Evolutionary conservation across 805 yeast genomes (phyloP).

Genomic region (Starmerella vitae): DNA sequence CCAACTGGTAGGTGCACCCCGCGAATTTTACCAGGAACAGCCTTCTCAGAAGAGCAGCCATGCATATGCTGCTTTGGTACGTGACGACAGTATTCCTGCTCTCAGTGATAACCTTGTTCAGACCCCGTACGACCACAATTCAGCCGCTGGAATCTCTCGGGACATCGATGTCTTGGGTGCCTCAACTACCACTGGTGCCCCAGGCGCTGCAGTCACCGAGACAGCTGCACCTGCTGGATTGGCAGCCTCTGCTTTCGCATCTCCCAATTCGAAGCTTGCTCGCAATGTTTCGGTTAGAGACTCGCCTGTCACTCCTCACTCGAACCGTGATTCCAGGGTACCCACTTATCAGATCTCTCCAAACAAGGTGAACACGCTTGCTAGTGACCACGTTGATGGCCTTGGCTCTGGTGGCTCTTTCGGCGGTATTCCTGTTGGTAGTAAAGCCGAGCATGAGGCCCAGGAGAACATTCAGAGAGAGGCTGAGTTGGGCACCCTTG

Average conservation of each 20-base stretch:
- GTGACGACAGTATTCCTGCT: background rate
- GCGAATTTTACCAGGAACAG: background rate
- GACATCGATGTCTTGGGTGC: background rate
- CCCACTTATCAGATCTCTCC: slow-evolving; percentile 11
- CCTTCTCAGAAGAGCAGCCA: background rate
- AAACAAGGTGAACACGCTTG: slow-evolving; percentile 6
- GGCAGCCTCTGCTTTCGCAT: background rate
- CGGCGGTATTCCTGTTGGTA: slow-evolving; percentile 13
- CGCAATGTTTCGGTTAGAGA: background rate
- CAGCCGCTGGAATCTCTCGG: background rate
- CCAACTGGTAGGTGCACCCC: background rate
- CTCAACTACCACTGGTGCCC: background rate
- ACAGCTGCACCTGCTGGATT: background rate
- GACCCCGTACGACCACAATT: background rate
- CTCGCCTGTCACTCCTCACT: background rate
- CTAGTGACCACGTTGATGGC: slow-evolving; percentile 11
- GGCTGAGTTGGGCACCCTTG: slow-evolving; percentile 4
- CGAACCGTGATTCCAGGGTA: background rate
- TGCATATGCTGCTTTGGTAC: background rate
- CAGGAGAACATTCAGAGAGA: slow-evolving; percentile 3
- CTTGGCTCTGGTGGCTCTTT: slow-evolving; percentile 10
- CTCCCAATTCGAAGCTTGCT: background rate
- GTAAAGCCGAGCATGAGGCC: slow-evolving; percentile 4
- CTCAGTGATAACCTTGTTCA: no score
- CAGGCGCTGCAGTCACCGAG: background rate